A percentile compares a stretch with the other conserved stretches of the same genome.
These are phyloP conservation scores for Striga hermonthica DNA, from an alignment of 305 asterid species.

Conservation along the genomic window DNA sequence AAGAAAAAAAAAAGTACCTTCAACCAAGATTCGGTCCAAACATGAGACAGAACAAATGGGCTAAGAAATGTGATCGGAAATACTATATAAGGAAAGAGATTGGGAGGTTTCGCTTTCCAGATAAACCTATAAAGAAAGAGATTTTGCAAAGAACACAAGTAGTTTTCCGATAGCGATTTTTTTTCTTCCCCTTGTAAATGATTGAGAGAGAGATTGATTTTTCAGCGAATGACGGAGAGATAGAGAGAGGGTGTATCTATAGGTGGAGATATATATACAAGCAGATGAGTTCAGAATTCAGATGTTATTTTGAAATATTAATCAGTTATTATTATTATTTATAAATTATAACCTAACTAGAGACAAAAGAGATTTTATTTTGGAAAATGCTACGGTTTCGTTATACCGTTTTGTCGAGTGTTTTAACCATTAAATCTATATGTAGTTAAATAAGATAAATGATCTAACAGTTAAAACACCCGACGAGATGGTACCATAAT, in stretches of 20 bases:
- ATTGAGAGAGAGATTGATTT: conserved; percentile 38
- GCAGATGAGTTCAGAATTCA: conserved; percentile 12
- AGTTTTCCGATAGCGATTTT: conserved; percentile 38
- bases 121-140: conserved; percentile 16
- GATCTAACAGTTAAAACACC: too few species aligned
- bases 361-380: too few species aligned
- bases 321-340: not conserved
- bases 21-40: not conserved
- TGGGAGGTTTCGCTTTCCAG: conserved; percentile 35
- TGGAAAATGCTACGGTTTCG: too few species aligned
- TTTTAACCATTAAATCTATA: not conserved
- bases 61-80: conserved; percentile 30
- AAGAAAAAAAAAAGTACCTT: conserved; percentile 29
- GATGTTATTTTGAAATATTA: conserved; percentile 29
- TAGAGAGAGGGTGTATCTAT: conserved; percentile 14
- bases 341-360: not conserved
- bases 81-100: conserved; percentile 25
- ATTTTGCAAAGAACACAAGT: conserved; percentile 33
- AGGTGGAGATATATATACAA: conserved; percentile 21
- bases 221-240: conserved; percentile 27
- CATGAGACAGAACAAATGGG: not conserved
- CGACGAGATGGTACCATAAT: too few species aligned
- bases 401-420: too few species aligned
- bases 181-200: conserved; percentile 33
- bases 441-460: too few species aligned